These are phyloP conservation scores for Solanum tarapatanum DNA, from an alignment of 257 asterid species.

Conservation along the genomic window DNA sequence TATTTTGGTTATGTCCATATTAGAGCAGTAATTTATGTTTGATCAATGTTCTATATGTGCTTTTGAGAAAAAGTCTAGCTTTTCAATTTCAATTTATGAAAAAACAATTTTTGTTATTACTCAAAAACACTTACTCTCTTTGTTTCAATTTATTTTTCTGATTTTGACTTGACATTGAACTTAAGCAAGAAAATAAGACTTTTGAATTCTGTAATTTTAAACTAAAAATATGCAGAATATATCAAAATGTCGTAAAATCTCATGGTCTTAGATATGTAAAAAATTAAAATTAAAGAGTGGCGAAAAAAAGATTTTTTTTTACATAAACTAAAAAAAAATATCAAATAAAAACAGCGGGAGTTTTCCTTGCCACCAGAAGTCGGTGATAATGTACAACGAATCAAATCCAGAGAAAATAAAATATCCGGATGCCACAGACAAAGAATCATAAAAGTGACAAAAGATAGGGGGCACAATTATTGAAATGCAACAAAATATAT, in stretches of 20 bases:
- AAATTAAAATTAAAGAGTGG: background rate
- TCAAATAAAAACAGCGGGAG: background rate
- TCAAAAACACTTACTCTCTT: background rate
- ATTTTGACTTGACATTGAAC: accelerated
- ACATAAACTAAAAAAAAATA: too few species aligned
- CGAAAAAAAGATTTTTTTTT: too few species aligned
- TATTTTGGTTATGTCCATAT: background rate
- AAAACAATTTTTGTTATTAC: background rate
- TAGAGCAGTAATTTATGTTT: background rate
- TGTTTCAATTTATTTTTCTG: background rate
- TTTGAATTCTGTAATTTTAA: background rate
- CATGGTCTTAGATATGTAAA: accelerated
- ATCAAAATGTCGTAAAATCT: accelerated
- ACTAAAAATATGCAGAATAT: background rate
- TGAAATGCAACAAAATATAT: background rate
- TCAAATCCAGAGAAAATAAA: background rate
- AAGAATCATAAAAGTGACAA: background rate
- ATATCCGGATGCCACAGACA: background rate
- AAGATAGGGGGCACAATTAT: background rate
- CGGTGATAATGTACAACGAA: background rate
- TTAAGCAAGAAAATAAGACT: background rate
- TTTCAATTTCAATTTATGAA: background rate
- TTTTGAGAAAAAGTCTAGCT: background rate
- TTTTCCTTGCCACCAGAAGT: background rate
- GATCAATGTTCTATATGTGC: background rate